phyloP scores from a whole-genome alignment of 2,329 filamentous ascomycete species.

The Allantophomopsis lycopodina region DNA sequence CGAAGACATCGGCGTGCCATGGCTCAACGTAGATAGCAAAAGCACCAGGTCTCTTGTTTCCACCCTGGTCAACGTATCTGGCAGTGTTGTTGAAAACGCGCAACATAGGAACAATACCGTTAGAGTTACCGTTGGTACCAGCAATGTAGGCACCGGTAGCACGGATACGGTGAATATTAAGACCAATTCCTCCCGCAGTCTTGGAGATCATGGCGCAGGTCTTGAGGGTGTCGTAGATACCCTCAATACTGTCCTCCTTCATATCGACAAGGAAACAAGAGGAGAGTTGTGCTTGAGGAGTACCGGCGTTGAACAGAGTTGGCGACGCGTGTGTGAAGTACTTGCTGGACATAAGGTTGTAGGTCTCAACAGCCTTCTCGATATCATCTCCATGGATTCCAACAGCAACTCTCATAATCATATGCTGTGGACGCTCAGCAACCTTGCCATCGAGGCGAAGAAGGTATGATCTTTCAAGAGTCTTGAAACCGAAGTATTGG shows the following conservation, averaged over 20 bases:
- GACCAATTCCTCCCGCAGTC: constrained; percentile 93
- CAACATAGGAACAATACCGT: constrained; percentile 94
- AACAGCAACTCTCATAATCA: constrained; percentile 98
- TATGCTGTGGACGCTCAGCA: constrained; percentile 93
- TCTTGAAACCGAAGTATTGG: constrained; percentile 99
- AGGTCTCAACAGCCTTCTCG: constrained; percentile 91
- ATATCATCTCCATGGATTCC: constrained; percentile 94
- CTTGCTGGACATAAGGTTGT: constrained; percentile 98
- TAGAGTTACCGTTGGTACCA: constrained; percentile 95
- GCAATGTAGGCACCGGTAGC: constrained; percentile 96
- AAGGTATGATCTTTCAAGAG: constrained; percentile 91
- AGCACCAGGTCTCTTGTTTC: constrained; percentile 96
- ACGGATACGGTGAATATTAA: constrained; percentile 94
- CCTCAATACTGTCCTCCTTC: constrained; percentile 98
- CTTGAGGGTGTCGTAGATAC: constrained; percentile 98
- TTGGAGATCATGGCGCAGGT: constrained; percentile 99
- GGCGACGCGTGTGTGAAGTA: constrained; percentile 97
- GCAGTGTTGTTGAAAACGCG: constrained; percentile 99
- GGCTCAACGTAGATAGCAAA: constrained; percentile 99
- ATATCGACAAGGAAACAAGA: constrained; percentile 99
- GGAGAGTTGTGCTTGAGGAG: constrained; percentile 84
- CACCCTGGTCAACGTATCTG: constrained; percentile 95
- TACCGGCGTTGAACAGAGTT: constrained; percentile 95
- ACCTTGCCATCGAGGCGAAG: constrained; percentile 93
- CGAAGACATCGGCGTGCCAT: constrained; percentile 95